These are phyloP conservation scores for Tilletia horrida DNA, from an alignment of 1,284 basidiomycete species.

Conservation along the genomic window DNA sequence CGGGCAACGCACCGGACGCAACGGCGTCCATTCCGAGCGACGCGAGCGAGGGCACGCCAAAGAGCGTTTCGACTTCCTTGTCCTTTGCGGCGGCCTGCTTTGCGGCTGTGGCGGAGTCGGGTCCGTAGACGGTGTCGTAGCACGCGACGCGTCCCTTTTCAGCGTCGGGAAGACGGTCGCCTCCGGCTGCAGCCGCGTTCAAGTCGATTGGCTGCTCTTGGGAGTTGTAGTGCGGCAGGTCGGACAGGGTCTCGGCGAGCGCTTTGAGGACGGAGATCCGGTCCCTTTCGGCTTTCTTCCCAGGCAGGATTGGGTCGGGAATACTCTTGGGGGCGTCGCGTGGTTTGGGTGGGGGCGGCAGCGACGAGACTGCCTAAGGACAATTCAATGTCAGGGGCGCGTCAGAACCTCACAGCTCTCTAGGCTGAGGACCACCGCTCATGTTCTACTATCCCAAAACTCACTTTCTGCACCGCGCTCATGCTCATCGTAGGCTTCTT, in stretches of 20 bases:
- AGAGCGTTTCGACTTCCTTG: constrained; percentile 40
- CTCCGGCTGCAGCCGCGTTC: constrained; percentile 37
- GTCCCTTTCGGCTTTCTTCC: constrained; percentile 18
- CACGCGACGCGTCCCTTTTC: constrained; percentile 31
- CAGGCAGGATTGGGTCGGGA: constrained; percentile 25
- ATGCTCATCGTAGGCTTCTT: constrained; percentile 43
- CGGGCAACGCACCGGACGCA: constrained; percentile 45
- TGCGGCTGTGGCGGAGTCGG: constrained; percentile 30
- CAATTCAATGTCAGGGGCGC: too few relatives aligned
- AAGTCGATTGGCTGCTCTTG: constrained; percentile 27
- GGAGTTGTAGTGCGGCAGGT: constrained; percentile 34
- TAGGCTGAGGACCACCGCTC: too few relatives aligned
- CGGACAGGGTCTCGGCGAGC: constrained; percentile 33
- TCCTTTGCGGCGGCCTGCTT: constrained; percentile 45
- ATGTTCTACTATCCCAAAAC: too few relatives aligned
- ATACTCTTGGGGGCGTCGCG: constrained; percentile 35
- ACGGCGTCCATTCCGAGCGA: constrained; percentile 58
- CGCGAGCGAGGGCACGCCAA: constrained; percentile 59
- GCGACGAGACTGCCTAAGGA: constrained; percentile 16
- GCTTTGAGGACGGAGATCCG: constrained; percentile 26
- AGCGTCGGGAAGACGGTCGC: constrained; percentile 29
- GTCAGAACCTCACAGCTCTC: too few relatives aligned
- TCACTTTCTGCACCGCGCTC: constrained; percentile 35
- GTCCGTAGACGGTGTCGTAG: constrained; percentile 57
- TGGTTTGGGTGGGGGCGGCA: constrained; percentile 33